phyloP scores from a whole-genome alignment of 2,329 filamentous ascomycete genomes.

The Beauveria scarabaeidicola region DNA sequence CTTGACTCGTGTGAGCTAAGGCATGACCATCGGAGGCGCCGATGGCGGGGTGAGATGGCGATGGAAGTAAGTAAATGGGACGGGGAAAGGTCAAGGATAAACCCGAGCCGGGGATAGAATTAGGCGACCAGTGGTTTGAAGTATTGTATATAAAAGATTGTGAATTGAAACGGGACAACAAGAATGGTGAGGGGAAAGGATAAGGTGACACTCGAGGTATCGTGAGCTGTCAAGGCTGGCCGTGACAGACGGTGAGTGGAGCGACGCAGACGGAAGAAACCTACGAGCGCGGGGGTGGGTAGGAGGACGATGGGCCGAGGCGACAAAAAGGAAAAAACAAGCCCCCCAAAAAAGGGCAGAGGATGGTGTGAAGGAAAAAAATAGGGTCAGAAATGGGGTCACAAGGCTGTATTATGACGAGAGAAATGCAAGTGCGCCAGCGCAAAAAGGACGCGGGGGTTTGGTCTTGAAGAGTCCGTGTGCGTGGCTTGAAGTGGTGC shows the following conservation, averaged over 20 bases:
- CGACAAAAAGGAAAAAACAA: neutral
- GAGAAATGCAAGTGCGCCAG: neutral
- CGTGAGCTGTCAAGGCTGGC: constrained; percentile 3
- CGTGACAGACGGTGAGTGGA: neutral
- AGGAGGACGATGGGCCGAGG: neutral
- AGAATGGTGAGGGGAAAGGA: neutral
- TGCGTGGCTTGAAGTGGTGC: neutral
- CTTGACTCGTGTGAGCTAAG: constrained; percentile 11
- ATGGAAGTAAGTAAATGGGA: neutral
- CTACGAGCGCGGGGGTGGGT: neutral
- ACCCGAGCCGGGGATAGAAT: too few species aligned
- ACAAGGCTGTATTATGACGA: constrained; percentile 5
- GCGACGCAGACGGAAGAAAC: neutral
- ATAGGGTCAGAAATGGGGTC: neutral
- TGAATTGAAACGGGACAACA: neutral
- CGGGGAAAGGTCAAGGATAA: neutral
- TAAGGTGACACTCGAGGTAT: constrained; percentile 5
- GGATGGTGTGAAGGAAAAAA: neutral
- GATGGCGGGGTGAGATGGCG: constrained; percentile 4
- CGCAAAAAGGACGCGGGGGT: constrained; percentile 1
- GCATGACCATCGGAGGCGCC: constrained; percentile 8
- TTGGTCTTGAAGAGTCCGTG: neutral
- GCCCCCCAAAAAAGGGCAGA: too few species aligned
- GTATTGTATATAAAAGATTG: neutral
- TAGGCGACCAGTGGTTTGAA: neutral